phyloP scores from a whole-genome alignment of 495 filamentous ascomycete species.

The Penicillium flavigenum region DNA sequence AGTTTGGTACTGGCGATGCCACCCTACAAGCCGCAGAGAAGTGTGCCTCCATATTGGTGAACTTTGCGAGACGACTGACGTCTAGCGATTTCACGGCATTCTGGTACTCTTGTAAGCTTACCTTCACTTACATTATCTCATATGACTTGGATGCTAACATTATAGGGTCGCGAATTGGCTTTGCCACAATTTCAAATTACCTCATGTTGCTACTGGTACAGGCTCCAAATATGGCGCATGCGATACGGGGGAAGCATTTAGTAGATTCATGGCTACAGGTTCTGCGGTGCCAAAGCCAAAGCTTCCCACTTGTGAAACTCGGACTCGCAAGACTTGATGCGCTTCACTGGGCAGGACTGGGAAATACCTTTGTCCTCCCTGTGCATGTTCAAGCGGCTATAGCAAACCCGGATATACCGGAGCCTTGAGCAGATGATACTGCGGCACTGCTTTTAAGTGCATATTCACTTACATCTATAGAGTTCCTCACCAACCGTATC shows the following conservation, averaged over 20 bases:
- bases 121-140: not conserved
- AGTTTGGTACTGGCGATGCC: conserved; percentile 29
- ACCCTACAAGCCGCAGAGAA: conserved; percentile 37
- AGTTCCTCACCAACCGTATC: not conserved
- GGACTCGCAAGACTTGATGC: conserved; percentile 36
- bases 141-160: not conserved
- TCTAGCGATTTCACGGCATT: conserved; percentile 35
- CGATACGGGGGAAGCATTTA: conserved; percentile 29
- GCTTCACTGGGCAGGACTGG: conserved; percentile 29
- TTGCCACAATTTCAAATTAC: conserved; percentile 41
- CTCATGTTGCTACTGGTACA: conserved; percentile 37
- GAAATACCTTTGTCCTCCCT: conserved; percentile 30
- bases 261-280: conserved; percentile 38
- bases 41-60: conserved; percentile 36
- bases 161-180: conserved; percentile 39
- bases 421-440: not conserved
- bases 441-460: not conserved
- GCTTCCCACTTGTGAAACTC: conserved; percentile 34
- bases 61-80: conserved; percentile 32
- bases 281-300: conserved; percentile 32
- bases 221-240: conserved; percentile 34
- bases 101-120: conserved; percentile 40
- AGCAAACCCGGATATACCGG: conserved; percentile 4
- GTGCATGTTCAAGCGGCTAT: conserved; percentile 29
- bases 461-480: not conserved